Percentiles rank a stretch among this genome's conserved stretches.
phyloP scores from a whole-genome alignment of 495 filamentous ascomycete species.

The Parathielavia hyrcaniae region DNA sequence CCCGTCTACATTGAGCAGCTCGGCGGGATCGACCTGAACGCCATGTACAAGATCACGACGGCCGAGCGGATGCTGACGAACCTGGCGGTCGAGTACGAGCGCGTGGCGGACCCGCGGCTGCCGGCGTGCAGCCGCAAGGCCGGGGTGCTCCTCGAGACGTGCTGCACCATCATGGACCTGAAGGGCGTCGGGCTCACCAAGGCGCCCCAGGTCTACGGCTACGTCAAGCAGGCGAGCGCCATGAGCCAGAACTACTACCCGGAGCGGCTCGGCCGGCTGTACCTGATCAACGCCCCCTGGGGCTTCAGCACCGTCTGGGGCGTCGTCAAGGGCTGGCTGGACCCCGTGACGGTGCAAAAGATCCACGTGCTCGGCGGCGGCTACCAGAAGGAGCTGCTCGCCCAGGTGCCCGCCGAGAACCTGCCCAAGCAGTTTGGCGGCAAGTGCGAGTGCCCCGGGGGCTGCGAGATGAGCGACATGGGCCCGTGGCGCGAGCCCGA shows the following conservation, averaged over 20 bases:
- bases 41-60: slow-evolving; percentile 85
- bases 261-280: slow-evolving; percentile 78
- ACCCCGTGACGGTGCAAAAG: slow-evolving; percentile 93
- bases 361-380: slow-evolving; percentile 80
- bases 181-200: slow-evolving; percentile 85
- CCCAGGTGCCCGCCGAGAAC: slow-evolving; percentile 85
- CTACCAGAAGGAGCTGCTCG: slow-evolving; percentile 77
- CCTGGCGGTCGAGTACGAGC: slow-evolving; percentile 95
- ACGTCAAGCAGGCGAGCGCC: slow-evolving; percentile 60
- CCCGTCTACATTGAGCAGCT: slow-evolving; percentile 96
- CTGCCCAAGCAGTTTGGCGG: slow-evolving; percentile 84
- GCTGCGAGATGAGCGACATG: slow-evolving; percentile 79
- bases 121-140: slow-evolving; percentile 93
- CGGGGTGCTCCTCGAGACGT: slow-evolving; percentile 86
- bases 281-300: slow-evolving; percentile 97
- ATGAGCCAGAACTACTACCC: slow-evolving; percentile 97
- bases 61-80: slow-evolving; percentile 91
- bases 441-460: slow-evolving; percentile 70
- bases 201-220: slow-evolving; percentile 66
- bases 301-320: slow-evolving; percentile 78
- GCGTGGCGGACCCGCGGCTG: slow-evolving; percentile 82
- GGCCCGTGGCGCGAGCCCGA: slow-evolving; percentile 86
- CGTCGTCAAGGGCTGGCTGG: slow-evolving; percentile 83
- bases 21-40: slow-evolving; percentile 82
- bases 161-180: slow-evolving; percentile 93